Conservation (phyloP, 1,284 basidiomycete species). For the Austropuccinia psidii region DNA sequence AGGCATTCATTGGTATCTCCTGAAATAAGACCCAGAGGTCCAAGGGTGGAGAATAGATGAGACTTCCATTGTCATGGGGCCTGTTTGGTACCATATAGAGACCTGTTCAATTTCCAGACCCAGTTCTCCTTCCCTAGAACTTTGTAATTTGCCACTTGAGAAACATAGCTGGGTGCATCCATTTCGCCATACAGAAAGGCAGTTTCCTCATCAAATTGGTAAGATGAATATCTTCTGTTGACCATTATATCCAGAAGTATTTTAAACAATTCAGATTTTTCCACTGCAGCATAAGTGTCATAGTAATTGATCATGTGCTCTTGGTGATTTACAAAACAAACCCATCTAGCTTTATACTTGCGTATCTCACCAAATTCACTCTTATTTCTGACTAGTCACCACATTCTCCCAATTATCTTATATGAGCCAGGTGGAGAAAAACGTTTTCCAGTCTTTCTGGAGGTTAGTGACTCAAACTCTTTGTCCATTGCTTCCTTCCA, state of each 20-base stretch:
- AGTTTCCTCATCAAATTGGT: neutral
- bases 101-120: no score
- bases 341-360: neutral
- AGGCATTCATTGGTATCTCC: neutral
- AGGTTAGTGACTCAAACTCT: no score
- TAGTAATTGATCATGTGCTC: no score
- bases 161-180: no score
- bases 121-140: no score
- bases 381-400: neutral
- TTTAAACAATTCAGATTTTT: neutral
- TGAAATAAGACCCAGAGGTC: neutral
- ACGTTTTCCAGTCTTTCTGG: neutral
- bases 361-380: neutral
- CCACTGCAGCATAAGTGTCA: neutral
- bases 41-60: neutral
- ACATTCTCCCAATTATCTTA: neutral
- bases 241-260: neutral
- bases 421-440: neutral
- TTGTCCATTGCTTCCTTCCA: neutral
- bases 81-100: no score
- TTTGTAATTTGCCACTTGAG: no score
- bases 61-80: neutral
- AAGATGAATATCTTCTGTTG: neutral
- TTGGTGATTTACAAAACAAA: neutral
- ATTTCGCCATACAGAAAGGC: no score